Evolutionary conservation across 2,329 filamentous ascomycete species (phyloP), one percentile per base, ranked within the genome.

Genomic region (Cercospora sp.): DNA sequence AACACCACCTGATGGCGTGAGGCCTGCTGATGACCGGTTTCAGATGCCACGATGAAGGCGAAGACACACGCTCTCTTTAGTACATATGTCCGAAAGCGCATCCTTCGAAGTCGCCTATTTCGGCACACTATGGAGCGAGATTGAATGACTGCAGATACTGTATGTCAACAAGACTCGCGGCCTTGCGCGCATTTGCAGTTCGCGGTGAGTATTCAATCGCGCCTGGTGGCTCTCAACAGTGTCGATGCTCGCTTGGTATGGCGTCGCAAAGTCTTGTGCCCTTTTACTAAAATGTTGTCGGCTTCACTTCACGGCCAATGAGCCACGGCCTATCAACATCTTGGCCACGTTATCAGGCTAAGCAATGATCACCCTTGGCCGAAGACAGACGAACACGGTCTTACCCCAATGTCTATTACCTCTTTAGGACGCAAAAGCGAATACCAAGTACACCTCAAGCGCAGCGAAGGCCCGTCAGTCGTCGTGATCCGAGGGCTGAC

Each of bases 331-430:
- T 51, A 62, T 51, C 60, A 30, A 28, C 21, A 26, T 49, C 37
- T 51, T 49, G 60, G 24, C 37, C 49, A 43, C 43, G 43, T 62
- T 62, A 62, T 62, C 60, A 62, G 60, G 60, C 60, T 45, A 62
- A 62, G 60, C 60, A 40, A 45, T 49, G 21, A 51, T 26, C 60
- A 51, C 40, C 21, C 21, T 45, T 49, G 43, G 43, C 26, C 60
- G 24, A 32, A 28, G n/a, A 12, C 43, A 12, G 9, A 32, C 24
- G 28, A 18, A 49, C 21, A 34, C 26, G 7, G 40, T 30, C 40
- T 51, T 51, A 49, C 28, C 43, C 43, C 37, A 49, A 34, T 21
- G 24, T 30, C 37, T 12, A 51, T 51, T 62, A 30, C 60, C 43
- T 30, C 16, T 49, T 62, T 34, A 18, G 28, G 60, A 49, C 7